A percentile compares a stretch with the other conserved stretches of the same genome.
These are phyloP conservation scores for Solanum chiquidenum DNA, from an alignment of 257 asterid genomes.

Conservation along the genomic window DNA sequence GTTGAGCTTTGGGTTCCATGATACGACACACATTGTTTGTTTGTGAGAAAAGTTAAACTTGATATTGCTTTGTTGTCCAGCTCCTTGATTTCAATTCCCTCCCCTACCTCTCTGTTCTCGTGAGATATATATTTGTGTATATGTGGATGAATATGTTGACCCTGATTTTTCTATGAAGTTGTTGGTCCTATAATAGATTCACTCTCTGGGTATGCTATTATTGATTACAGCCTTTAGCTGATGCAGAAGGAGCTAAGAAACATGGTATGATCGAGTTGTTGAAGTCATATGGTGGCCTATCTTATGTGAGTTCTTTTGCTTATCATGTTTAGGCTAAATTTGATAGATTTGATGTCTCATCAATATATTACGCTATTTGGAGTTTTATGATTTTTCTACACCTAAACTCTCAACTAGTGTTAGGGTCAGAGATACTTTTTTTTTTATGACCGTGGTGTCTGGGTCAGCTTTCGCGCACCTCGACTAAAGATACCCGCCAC, in stretches of 20 bases:
- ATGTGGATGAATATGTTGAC: neutral
- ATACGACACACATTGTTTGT: neutral
- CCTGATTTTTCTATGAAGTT: neutral
- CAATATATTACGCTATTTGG: neutral
- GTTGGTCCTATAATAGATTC: neutral
- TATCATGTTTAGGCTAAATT: neutral
- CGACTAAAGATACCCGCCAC: neutral
- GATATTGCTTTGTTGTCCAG: neutral
- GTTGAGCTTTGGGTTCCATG: neutral
- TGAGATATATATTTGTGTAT: neutral
- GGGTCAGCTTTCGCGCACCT: neutral
- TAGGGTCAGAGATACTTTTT: neutral
- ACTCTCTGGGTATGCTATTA: neutral
- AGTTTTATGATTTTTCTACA: neutral
- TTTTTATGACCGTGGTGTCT: neutral
- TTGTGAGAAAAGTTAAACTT: neutral
- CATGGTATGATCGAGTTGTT: constrained; percentile 53
- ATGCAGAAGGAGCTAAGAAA: constrained; percentile 91
- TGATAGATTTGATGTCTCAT: neutral
- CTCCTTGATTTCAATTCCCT: neutral
- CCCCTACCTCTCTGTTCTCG: neutral
- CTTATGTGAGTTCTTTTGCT: constrained; percentile 55
- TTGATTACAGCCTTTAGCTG: constrained; percentile 81
- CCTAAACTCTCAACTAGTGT: neutral
- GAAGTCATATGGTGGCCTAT: constrained; percentile 84